phyloP scores from a whole-genome alignment of 2,329 filamentous ascomycete genomes.

The Emericellopsis atlantica region DNA sequence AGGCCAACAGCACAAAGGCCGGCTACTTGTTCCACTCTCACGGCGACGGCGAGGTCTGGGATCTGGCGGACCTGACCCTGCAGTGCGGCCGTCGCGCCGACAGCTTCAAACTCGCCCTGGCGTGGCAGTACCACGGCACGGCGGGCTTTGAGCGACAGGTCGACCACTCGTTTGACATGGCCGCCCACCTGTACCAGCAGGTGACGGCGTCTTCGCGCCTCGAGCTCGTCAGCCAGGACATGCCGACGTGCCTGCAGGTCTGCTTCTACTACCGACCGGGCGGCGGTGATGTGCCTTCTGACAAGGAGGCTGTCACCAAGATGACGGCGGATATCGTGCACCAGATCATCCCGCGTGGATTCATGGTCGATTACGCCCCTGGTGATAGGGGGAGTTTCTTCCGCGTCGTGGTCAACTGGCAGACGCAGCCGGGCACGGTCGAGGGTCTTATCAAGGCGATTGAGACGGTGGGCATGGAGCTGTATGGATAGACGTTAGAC shows the following conservation, averaged over 20 bases:
- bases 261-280: constrained; percentile 75
- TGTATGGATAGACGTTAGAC: constrained; percentile 1
- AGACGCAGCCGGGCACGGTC: constrained; percentile 38
- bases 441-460: constrained; percentile 41
- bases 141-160: constrained; percentile 58
- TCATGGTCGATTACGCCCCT: constrained; percentile 51
- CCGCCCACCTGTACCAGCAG: constrained; percentile 51
- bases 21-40: constrained; percentile 79
- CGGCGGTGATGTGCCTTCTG: constrained; percentile 30
- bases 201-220: constrained; percentile 48
- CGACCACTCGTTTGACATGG: constrained; percentile 60
- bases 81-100: constrained; percentile 87
- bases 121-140: constrained; percentile 81
- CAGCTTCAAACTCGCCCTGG: constrained; percentile 72
- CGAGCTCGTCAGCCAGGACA: constrained; percentile 58
- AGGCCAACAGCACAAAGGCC: constrained; percentile 74
- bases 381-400: constrained; percentile 43
- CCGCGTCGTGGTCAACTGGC: constrained; percentile 45
- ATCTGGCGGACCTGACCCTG: constrained; percentile 82
- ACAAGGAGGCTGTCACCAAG: constrained; percentile 29
- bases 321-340: constrained; percentile 35
- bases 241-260: constrained; percentile 81
- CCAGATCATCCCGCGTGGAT: constrained; percentile 35
- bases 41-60: constrained; percentile 56
- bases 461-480: constrained; percentile 27